phyloP scores from a whole-genome alignment of 768 basidiomycete species.

The Atractiella rhizophila region DNA sequence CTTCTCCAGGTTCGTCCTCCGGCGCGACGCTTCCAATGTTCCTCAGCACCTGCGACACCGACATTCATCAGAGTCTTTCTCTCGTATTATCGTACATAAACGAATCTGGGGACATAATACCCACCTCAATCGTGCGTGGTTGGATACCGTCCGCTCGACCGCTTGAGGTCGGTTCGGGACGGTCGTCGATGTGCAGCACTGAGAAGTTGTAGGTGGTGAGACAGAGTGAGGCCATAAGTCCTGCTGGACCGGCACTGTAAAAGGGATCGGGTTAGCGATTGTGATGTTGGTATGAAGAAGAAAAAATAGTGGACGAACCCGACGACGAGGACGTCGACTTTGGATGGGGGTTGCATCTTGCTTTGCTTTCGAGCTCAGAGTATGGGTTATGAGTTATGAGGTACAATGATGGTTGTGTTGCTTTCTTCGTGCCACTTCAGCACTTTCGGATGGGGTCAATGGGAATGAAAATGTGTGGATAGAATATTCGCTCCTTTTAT shows the following conservation, averaged over 20 bases:
- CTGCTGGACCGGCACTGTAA: slow-evolving; percentile 13
- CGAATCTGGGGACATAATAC: neutral
- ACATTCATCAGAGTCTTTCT: neutral
- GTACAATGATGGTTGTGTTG: too few species aligned
- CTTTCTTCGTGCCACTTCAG: too few species aligned
- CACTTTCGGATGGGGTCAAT: too few species aligned
- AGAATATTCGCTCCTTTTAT: too few species aligned
- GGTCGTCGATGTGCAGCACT: slow-evolving; percentile 14
- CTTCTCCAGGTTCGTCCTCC: neutral
- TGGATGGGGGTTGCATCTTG: too few species aligned
- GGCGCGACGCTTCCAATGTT: slow-evolving; percentile 14
- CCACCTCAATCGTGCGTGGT: slow-evolving; percentile 14
- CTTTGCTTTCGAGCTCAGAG: too few species aligned
- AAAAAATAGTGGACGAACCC: too few species aligned
- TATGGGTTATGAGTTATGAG: too few species aligned
- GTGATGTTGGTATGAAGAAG: too few species aligned
- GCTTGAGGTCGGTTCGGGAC: neutral
- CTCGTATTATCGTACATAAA: neutral
- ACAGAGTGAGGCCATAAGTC: slow-evolving; percentile 15
- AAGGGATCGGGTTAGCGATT: too few species aligned
- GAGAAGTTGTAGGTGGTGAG: slow-evolving; percentile 14
- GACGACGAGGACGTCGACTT: too few species aligned
- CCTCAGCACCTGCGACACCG: slow-evolving; percentile 10
- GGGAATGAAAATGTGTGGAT: too few species aligned
- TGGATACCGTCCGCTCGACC: slow-evolving; percentile 15